Evolutionary conservation across 768 basidiomycete genomes (phyloP).

Genomic region (Boletus edulis): DNA sequence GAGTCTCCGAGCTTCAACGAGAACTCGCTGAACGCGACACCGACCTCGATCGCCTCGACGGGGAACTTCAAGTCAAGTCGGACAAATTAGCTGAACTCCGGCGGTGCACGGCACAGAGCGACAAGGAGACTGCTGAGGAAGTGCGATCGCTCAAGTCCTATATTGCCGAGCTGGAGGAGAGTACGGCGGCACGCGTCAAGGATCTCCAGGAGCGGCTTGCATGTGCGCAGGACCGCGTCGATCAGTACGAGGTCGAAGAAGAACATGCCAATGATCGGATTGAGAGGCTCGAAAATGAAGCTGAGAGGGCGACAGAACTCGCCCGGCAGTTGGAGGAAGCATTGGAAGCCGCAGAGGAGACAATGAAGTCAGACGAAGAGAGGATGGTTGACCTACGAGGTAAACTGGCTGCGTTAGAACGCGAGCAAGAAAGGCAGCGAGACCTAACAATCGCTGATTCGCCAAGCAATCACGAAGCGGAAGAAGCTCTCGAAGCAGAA

Average conservation of each 20-base stretch:
- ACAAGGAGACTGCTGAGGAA: slow-evolving; percentile 30
- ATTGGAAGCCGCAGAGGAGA: slow-evolving; percentile 68
- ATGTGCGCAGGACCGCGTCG: slow-evolving; percentile 43
- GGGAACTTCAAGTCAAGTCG: slow-evolving; percentile 41
- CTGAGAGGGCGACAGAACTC: slow-evolving; percentile 51
- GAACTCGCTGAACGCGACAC: slow-evolving; percentile 43
- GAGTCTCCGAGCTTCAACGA: slow-evolving; percentile 42
- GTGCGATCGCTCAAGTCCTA: slow-evolving; percentile 46
- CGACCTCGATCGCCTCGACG: slow-evolving; percentile 31
- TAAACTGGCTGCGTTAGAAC: slow-evolving; percentile 54
- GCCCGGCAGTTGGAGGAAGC: slow-evolving; percentile 73
- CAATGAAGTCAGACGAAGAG: slow-evolving; percentile 63
- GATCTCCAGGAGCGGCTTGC: slow-evolving; percentile 55
- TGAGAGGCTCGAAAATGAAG: slow-evolving; percentile 52
- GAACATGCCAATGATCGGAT: slow-evolving; percentile 48
- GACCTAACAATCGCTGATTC: slow-evolving; percentile 21
- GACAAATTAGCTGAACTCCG: slow-evolving; percentile 25
- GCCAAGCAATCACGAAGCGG: slow-evolving; percentile 50
- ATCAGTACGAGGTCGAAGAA: slow-evolving; percentile 42
- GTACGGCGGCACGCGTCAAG: slow-evolving; percentile 49
- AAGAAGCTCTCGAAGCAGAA: slow-evolving; percentile 65
- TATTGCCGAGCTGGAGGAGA: slow-evolving; percentile 58
- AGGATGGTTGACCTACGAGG: slow-evolving; percentile 48
- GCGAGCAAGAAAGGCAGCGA: slow-evolving; percentile 45
- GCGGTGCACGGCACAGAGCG: slow-evolving; percentile 22